These are phyloP conservation scores for cucumber (Cucumis sativus) DNA, from an alignment of 306 rosid genomes.

Conservation along the genomic window Cucumber_9930_V3 NC_026659.2:19508001-19508500, in stretches of 20 bases:
- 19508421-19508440: no score
- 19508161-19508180: slow-evolving; percentile 44
- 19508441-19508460: no score
- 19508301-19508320: no score
- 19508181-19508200: slow-evolving; percentile 56
- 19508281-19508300: not conserved
- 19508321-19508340: not conserved
- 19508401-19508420: no score
- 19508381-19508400: no score
- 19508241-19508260: slow-evolving; percentile 70
- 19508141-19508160: slow-evolving; percentile 50
- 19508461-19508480: no score
- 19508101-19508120: slow-evolving; percentile 87
- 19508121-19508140: slow-evolving; percentile 72
- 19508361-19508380: no score
- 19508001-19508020: no score
- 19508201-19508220: slow-evolving; percentile 28
- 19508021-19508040: no score
- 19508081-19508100: slow-evolving; percentile 30
- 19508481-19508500: no score
- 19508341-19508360: no score
- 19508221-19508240: slow-evolving; percentile 81
- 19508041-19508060: no score
- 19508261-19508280: slow-evolving; percentile 37
- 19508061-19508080: not conserved